These are phyloP conservation scores for Cercospora sojina DNA, from an alignment of 2,329 filamentous ascomycete species.

Conservation along the genomic window DNA sequence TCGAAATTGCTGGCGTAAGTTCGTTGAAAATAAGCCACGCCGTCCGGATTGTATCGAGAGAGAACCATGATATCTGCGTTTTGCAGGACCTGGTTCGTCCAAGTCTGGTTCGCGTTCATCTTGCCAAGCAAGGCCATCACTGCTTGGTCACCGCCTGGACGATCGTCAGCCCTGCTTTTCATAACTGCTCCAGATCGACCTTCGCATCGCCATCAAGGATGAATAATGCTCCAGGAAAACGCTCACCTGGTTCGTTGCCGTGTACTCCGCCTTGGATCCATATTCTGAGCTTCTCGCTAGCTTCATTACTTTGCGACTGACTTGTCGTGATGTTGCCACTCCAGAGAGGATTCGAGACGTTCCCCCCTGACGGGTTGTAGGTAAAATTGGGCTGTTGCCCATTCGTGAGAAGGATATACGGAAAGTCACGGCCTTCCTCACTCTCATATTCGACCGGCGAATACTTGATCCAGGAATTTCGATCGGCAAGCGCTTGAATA, in stretches of 20 bases:
- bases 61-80: conserved; percentile 39
- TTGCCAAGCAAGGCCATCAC: conserved; percentile 40
- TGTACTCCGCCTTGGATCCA: conserved; percentile 42
- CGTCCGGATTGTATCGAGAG: conserved; percentile 42
- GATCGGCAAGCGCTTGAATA: conserved; percentile 33
- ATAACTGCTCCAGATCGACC: not conserved
- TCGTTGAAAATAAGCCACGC: conserved; percentile 41
- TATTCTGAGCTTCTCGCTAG: conserved; percentile 36
- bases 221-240: not conserved
- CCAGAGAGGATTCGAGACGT: conserved; percentile 3
- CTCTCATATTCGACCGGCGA: conserved; percentile 33
- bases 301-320: conserved; percentile 8
- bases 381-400: conserved; percentile 12
- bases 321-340: not conserved
- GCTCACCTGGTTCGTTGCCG: conserved; percentile 39
- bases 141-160: conserved; percentile 37
- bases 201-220: not conserved
- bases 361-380: conserved; percentile 14
- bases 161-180: not conserved
- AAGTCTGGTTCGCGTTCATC: conserved; percentile 37
- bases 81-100: conserved; percentile 36
- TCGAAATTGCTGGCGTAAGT: conserved; percentile 40
- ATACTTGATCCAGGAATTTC: conserved; percentile 39
- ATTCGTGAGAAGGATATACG: conserved; percentile 33
- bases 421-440: conserved; percentile 39